phyloP scores from a whole-genome alignment of 75 land plant species.

The Cupressus sempervirens region DNA sequence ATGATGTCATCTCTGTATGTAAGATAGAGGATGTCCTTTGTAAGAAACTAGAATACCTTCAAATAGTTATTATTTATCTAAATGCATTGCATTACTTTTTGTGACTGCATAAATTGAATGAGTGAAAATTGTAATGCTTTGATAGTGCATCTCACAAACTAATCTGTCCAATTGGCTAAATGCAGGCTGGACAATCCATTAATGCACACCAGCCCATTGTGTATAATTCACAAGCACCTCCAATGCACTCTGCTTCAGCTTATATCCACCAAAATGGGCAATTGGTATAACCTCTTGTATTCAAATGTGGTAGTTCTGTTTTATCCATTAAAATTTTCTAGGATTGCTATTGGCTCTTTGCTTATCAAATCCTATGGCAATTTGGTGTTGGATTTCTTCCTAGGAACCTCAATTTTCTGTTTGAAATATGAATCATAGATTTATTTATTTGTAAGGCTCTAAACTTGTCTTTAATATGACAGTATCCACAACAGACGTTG shows the following conservation, averaged over 20 bases:
- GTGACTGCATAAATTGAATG: not conserved
- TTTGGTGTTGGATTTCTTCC: not conserved
- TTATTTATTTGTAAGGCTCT: not conserved
- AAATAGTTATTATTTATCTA: not conserved
- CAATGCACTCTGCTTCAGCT: conserved; percentile 31
- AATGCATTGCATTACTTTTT: not conserved
- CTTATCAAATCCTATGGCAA: not conserved
- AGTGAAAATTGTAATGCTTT: not conserved
- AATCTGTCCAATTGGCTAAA: not conserved
- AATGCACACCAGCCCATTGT: conserved; percentile 24
- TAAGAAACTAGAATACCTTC: not conserved
- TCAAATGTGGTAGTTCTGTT: not conserved
- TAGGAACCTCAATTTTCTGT: not conserved
- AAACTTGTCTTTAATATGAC: not conserved
- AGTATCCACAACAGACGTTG: conserved; percentile 40
- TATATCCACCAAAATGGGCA: conserved; percentile 34
- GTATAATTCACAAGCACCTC: conserved; percentile 25
- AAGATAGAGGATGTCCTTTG: not conserved
- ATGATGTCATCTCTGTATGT: not conserved
- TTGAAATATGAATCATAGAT: not conserved
- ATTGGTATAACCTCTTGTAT: conserved; percentile 17
- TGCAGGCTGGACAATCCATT: conserved; percentile 25
- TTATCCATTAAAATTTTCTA: not conserved
- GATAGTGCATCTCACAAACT: not conserved
- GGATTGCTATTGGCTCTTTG: too few relatives aligned